Evolutionary conservation across 495 filamentous ascomycete genomes (phyloP).

Genomic region (Glonium stellatum): DNA sequence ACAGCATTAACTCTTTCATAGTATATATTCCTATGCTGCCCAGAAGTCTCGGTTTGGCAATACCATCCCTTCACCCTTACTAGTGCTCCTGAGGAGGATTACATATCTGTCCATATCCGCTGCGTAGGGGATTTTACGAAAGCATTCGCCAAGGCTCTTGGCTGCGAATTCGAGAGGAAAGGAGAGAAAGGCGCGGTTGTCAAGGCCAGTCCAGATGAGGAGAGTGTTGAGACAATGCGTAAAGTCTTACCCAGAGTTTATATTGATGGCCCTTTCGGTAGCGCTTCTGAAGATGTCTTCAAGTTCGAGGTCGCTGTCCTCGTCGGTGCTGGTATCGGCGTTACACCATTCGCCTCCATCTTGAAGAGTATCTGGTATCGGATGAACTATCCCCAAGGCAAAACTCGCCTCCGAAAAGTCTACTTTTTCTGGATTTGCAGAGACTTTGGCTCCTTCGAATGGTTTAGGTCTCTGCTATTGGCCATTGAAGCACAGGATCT

Average conservation of each 20-base stretch:
- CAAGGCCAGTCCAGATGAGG: constrained; percentile 44
- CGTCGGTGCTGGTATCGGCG: constrained; percentile 65
- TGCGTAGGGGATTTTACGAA: constrained; percentile 65
- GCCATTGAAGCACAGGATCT: constrained; percentile 80
- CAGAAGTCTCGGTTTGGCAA: constrained; percentile 71
- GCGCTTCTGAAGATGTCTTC: constrained; percentile 69
- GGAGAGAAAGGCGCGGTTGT: constrained; percentile 50
- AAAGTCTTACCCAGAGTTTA: constrained; percentile 66
- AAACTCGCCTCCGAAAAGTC: constrained; percentile 66
- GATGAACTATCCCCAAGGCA: constrained; percentile 73
- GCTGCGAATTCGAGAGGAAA: constrained; percentile 57
- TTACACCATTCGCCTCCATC: constrained; percentile 70
- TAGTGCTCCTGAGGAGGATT: constrained; percentile 73
- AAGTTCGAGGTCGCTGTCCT: constrained; percentile 67
- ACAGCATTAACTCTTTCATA: constrained; percentile 20
- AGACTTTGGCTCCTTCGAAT: constrained; percentile 73
- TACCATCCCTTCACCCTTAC: constrained; percentile 76
- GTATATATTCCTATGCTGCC: constrained; percentile 78
- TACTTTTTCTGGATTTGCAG: constrained; percentile 84
- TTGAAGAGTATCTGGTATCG: constrained; percentile 82
- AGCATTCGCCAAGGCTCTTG: constrained; percentile 55
- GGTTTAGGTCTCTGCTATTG: constrained; percentile 71
- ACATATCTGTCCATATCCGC: constrained; percentile 72
- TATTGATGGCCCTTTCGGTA: constrained; percentile 74
- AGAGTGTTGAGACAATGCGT: constrained; percentile 55